Evolutionary conservation across 345 rosid genomes (phyloP).

Genomic region (Carallia brachiata): DNA sequence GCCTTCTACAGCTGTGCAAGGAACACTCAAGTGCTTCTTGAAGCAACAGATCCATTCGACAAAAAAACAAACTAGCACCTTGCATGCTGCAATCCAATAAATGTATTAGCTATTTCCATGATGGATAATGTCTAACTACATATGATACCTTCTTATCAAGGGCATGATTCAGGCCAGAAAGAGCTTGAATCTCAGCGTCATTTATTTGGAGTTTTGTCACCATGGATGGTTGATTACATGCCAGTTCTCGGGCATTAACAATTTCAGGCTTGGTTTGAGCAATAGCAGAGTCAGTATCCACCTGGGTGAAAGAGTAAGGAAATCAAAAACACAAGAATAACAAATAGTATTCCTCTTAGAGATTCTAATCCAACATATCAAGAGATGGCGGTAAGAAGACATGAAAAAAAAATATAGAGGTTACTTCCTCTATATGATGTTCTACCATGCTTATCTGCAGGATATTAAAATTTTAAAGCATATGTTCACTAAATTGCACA

Average conservation of each 20-base stretch:
- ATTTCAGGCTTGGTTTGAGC: conserved; percentile 38
- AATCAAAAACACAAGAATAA: neutral
- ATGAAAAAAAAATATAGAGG: neutral
- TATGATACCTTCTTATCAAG: conserved; percentile 59
- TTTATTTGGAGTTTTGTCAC: conserved; percentile 42
- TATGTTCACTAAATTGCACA: neutral
- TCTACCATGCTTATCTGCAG: neutral
- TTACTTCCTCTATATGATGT: neutral
- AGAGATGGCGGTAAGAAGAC: neutral
- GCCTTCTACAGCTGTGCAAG: conserved; percentile 49
- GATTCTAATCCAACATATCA: neutral
- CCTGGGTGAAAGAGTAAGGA: conserved; percentile 27
- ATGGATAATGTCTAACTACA: neutral
- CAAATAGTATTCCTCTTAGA: neutral
- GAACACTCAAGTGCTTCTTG: conserved; percentile 47
- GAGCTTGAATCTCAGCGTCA: conserved; percentile 58
- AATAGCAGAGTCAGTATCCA: conserved; percentile 35
- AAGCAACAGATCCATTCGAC: neutral
- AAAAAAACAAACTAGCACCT: neutral
- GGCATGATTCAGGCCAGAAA: conserved; percentile 46
- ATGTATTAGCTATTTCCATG: neutral
- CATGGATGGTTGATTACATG: conserved; percentile 36
- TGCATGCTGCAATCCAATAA: neutral
- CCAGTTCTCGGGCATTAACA: conserved; percentile 38
- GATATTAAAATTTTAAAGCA: too few species aligned